Conservation (phyloP, 352 stramenopile genomes). For the Phytophthora litchii region DNA sequence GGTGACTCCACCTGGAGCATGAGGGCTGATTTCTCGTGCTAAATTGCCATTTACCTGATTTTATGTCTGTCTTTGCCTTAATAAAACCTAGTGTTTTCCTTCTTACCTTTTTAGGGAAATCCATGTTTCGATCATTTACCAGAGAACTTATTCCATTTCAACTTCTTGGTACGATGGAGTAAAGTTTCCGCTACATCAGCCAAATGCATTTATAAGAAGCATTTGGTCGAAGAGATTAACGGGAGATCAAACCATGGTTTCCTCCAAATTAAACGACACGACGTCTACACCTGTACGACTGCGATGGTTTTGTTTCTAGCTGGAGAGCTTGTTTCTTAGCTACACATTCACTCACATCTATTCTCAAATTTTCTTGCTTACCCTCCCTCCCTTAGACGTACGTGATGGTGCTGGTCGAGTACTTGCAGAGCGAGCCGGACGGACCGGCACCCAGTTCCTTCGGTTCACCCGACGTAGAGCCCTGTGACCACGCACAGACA, state of each 20-base stretch:
- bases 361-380: background rate
- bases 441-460: constrained; percentile 13
- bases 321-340: constrained; percentile 7
- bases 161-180: no score
- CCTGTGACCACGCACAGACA: constrained; percentile 25
- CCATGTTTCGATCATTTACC: constrained; percentile 32
- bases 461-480: constrained; percentile 17
- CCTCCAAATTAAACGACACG: background rate
- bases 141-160: no score
- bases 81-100: no score
- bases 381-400: constrained; percentile 4
- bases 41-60: background rate
- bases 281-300: background rate
- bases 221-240: no score
- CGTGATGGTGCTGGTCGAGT: constrained; percentile 28
- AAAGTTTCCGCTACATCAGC: no score
- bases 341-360: background rate
- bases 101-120: constrained; percentile 27
- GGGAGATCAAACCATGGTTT: no score
- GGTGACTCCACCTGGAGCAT: constrained; percentile 7
- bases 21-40: no score
- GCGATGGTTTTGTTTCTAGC: background rate
- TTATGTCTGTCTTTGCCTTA: background rate
- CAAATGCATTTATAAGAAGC: no score
- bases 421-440: constrained; percentile 28